A percentile compares a stretch with the other conserved stretches of the same genome.
These are phyloP conservation scores for Hordeum pubiflorum DNA, from an alignment of 202 grass and related monocot species.

Conservation along the genomic window DNA sequence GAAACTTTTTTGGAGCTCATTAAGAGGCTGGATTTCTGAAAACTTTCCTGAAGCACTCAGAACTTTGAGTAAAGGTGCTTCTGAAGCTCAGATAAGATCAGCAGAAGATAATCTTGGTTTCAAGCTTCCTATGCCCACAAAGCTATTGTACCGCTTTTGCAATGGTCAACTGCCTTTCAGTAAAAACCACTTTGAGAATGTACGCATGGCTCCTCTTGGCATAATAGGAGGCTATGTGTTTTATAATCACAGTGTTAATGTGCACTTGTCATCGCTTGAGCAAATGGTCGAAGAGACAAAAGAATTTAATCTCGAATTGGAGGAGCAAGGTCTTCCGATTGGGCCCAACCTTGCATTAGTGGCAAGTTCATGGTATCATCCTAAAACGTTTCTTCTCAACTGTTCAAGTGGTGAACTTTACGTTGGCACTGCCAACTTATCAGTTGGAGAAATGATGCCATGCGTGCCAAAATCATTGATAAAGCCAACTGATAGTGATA, in stretches of 20 bases:
- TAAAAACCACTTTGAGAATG: neutral
- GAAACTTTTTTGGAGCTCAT: slow-evolving; percentile 66
- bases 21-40: slow-evolving; percentile 65
- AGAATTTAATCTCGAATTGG: slow-evolving; percentile 15
- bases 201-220: slow-evolving; percentile 34
- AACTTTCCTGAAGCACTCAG: slow-evolving; percentile 74
- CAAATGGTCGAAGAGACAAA: slow-evolving; percentile 50
- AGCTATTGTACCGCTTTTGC: slow-evolving; percentile 78
- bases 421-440: slow-evolving; percentile 55
- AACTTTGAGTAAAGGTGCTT: slow-evolving; percentile 67
- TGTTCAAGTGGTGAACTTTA: slow-evolving; percentile 70
- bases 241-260: slow-evolving; percentile 51
- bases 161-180: slow-evolving; percentile 65
- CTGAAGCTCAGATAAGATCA: slow-evolving; percentile 56
- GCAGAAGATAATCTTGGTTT: slow-evolving; percentile 66
- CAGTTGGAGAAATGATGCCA: slow-evolving; percentile 55
- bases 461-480: slow-evolving; percentile 67
- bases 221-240: slow-evolving; percentile 85
- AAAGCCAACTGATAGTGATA: slow-evolving; percentile 36
- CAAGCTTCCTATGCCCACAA: slow-evolving; percentile 66
- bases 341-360: slow-evolving; percentile 45
- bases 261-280: slow-evolving; percentile 71
- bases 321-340: slow-evolving; percentile 13
- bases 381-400: slow-evolving; percentile 64
- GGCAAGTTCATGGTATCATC: slow-evolving; percentile 51